Base-by-base conservation (phyloP, 202 grass and related monocot species). In the Setaria viridis region DNA sequence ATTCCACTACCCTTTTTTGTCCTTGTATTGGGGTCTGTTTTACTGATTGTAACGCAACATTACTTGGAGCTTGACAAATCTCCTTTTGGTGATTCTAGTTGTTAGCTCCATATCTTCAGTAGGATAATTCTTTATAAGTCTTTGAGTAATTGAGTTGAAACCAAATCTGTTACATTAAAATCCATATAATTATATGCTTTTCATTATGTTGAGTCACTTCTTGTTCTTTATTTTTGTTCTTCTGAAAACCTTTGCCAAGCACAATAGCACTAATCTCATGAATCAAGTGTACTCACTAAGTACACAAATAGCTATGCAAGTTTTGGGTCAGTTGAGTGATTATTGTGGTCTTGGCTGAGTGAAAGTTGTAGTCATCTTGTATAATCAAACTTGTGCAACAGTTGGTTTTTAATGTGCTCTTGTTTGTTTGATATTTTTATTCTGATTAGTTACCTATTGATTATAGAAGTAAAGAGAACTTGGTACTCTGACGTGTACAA, bases 381-480 rank as follows among this genome's bases (percentile, higher is more conserved):
- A 16, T 43, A 32, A 10, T 3, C 33, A 72, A 79, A 35, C 25
- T 70, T 76, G 43, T 79, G 48, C 10, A 45, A 14, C 2, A 49
- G 46, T 60, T 62, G 20, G 41, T 80, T 15, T 4, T 15, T 69
- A 47, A 39, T 49, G 17, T 15, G 21, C 42, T 83, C n/a, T 35
- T 65, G 46, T 88, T 87, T 25, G 55, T 83, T 83, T n/a, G n/a
- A 7, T 83, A 12, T 54, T 77, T 80, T 3, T 82, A 39, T 81
- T 77, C 33, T 86, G 4, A 85, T 47, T 32, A 63, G 70, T 76
- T 47, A 34, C 7, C 20, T 77, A 41, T 85, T 72, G 3, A 48
- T 54, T 29, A 59, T 13, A 21, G 30, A 78, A 77, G 58, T 78
- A 67, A 78, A 82, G 58, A 42, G 8, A 82, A 72, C 70, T 58